These are phyloP conservation scores for Podospora sp. DNA, from an alignment of 495 filamentous ascomycete species.

Conservation along the genomic window DNA sequence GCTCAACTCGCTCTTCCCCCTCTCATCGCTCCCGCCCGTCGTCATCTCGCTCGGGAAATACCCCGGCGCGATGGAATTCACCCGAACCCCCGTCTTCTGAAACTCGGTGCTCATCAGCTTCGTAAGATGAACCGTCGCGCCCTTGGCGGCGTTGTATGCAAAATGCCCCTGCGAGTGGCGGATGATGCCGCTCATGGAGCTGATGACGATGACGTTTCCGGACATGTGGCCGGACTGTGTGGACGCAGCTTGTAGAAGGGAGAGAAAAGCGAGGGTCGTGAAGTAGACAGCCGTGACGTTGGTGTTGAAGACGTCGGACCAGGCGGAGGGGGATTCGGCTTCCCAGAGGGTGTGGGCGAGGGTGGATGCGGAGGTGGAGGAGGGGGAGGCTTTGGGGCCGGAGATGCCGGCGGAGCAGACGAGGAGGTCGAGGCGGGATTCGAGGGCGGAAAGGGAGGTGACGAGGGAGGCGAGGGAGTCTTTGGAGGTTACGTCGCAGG, in stretches of 20 bases:
- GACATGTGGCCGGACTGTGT: constrained; percentile 38
- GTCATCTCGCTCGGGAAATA: constrained; percentile 61
- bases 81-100: constrained; percentile 54
- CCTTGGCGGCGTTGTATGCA: constrained; percentile 63
- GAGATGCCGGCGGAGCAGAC: constrained; percentile 62
- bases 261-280: constrained; percentile 61
- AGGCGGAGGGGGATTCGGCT: constrained; percentile 48
- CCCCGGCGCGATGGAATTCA: constrained; percentile 65
- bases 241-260: constrained; percentile 52
- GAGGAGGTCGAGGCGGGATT: constrained; percentile 59
- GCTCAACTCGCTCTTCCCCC: constrained; percentile 54
- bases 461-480: constrained; percentile 53
- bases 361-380: constrained; percentile 44
- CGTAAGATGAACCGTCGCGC: constrained; percentile 59
- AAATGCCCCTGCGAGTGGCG: constrained; percentile 54
- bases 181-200: constrained; percentile 59
- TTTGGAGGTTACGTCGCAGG: constrained; percentile 65
- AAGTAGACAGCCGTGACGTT: constrained; percentile 63
- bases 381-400: constrained; percentile 41
- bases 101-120: constrained; percentile 60
- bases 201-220: constrained; percentile 42
- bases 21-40: constrained; percentile 24
- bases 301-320: constrained; percentile 54
- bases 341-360: constrained; percentile 52
- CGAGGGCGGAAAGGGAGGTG: constrained; percentile 43